Percentiles rank a stretch among this genome's conserved stretches.
phyloP scores from a whole-genome alignment of 805 yeast genomes.

The Metschnikowia lunata region DNA sequence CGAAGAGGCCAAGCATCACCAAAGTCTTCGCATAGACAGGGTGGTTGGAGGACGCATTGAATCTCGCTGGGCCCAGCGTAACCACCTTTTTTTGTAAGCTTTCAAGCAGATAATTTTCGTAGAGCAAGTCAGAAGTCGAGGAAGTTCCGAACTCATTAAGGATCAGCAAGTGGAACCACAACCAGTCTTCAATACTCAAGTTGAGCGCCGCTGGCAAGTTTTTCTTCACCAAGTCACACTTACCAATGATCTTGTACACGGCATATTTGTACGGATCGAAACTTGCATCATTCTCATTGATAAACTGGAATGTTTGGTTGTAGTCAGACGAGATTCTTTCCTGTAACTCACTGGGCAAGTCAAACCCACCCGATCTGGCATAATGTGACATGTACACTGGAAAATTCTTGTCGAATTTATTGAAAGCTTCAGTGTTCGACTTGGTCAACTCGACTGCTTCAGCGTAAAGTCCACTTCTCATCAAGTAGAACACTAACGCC shows the following conservation, averaged over 20 bases:
- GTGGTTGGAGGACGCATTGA: conserved; percentile 60
- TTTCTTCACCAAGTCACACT: conserved; percentile 70
- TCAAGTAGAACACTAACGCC: conserved; percentile 81
- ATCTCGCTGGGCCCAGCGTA: conserved; percentile 68
- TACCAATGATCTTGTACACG: conserved; percentile 87
- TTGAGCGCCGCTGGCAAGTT: conserved; percentile 64
- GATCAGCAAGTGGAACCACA: conserved; percentile 86
- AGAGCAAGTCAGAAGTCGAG: conserved; percentile 39
- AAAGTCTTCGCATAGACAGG: conserved; percentile 72
- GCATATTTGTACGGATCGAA: conserved; percentile 90
- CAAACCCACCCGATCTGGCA: conserved; percentile 46
- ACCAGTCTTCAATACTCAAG: conserved; percentile 88
- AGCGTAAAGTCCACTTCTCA: conserved; percentile 75
- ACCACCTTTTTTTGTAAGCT: conserved; percentile 72
- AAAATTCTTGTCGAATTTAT: conserved; percentile 80
- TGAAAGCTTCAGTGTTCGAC: conserved; percentile 65
- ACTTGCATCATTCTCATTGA: conserved; percentile 43
- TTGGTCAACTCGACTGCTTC: conserved; percentile 73
- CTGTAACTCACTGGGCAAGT: conserved; percentile 61
- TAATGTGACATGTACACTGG: conserved; percentile 74
- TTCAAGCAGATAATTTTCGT: conserved; percentile 65
- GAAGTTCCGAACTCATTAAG: conserved; percentile 48
- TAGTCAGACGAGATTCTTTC: conserved; percentile 75
- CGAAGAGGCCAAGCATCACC: conserved; percentile 74
- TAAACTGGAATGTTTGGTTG: conserved; percentile 71